A percentile compares a stretch with the other conserved stretches of the same genome.
Evolutionary conservation across 73 alveolate species (phyloP).

Genomic region (Loxodes magnus): DNA sequence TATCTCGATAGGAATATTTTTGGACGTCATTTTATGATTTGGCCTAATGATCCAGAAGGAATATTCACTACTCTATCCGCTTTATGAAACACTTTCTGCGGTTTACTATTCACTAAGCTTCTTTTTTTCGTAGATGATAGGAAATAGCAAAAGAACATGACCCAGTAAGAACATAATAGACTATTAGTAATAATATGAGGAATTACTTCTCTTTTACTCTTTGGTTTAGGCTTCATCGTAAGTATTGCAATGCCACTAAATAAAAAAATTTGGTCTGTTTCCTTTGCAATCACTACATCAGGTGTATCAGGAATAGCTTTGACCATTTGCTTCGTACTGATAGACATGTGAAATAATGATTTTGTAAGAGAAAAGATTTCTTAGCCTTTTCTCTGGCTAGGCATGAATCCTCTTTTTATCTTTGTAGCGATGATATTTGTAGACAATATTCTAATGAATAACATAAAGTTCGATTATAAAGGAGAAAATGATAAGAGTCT

Average conservation of each 20-base stretch:
- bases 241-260: neutral
- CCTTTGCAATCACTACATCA: conserved; percentile 5
- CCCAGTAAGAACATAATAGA: too few species aligned
- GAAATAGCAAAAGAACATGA: too few species aligned
- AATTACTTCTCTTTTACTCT: neutral
- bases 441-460: conserved; percentile 1
- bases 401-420: conserved; percentile 15
- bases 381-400: conserved; percentile 4
- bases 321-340: neutral
- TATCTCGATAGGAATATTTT: conserved; percentile 5
- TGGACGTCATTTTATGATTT: conserved; percentile 1
- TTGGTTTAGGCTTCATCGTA: neutral
- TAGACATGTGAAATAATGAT: conserved; percentile 1
- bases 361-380: neutral
- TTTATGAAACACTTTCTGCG: neutral
- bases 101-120: too few species aligned
- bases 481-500: conserved; percentile 2
- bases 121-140: too few species aligned
- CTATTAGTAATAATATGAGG: neutral
- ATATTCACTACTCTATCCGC: conserved; percentile 10
- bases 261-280: conserved; percentile 3
- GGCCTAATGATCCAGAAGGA: conserved; percentile 9
- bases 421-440: conserved; percentile 14
- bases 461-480: neutral
- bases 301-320: conserved; percentile 3